phyloP scores from a whole-genome alignment of 768 basidiomycete species.

The Suillus americanus region DNA sequence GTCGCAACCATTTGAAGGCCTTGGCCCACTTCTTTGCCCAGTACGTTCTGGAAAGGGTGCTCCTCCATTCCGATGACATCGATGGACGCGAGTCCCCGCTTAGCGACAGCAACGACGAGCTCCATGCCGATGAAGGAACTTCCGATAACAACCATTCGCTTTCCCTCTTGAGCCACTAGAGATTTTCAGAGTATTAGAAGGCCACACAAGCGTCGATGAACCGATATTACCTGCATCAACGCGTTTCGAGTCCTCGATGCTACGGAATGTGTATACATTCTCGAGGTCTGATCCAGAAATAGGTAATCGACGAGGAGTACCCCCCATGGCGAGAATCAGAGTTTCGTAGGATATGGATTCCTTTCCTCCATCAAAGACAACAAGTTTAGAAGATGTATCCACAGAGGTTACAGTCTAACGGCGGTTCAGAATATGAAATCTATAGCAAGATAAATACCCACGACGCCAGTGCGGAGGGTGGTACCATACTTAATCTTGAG shows the following conservation, averaged over 20 bases:
- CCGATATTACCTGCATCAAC: slow-evolving; percentile 59
- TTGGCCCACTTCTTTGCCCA: slow-evolving; percentile 78
- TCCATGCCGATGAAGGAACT: slow-evolving; percentile 94
- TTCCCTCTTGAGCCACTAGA: slow-evolving; percentile 67
- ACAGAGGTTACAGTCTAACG: slow-evolving; percentile 67
- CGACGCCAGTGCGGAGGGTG: slow-evolving; percentile 59
- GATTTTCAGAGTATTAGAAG: background rate
- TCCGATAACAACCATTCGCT: slow-evolving; percentile 79
- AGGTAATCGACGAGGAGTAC: slow-evolving; percentile 70
- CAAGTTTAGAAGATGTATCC: slow-evolving; percentile 59
- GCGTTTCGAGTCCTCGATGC: slow-evolving; percentile 66
- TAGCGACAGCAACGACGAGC: slow-evolving; percentile 71
- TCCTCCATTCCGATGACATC: slow-evolving; percentile 84
- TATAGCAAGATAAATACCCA: slow-evolving; percentile 30
- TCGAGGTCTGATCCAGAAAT: slow-evolving; percentile 71
- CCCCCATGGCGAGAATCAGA: slow-evolving; percentile 79
- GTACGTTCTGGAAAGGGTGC: slow-evolving; percentile 75
- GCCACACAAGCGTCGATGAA: slow-evolving; percentile 1
- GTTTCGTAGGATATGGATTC: slow-evolving; percentile 68
- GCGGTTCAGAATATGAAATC: slow-evolving; percentile 8
- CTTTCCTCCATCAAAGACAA: slow-evolving; percentile 59
- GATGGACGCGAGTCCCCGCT: slow-evolving; percentile 76
- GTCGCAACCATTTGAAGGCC: slow-evolving; percentile 67
- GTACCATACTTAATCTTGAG: slow-evolving; percentile 75
- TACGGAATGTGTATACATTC: slow-evolving; percentile 77